Conservation (phyloP, 441 rosid species). For the Adansonia grandidieri region DNA sequence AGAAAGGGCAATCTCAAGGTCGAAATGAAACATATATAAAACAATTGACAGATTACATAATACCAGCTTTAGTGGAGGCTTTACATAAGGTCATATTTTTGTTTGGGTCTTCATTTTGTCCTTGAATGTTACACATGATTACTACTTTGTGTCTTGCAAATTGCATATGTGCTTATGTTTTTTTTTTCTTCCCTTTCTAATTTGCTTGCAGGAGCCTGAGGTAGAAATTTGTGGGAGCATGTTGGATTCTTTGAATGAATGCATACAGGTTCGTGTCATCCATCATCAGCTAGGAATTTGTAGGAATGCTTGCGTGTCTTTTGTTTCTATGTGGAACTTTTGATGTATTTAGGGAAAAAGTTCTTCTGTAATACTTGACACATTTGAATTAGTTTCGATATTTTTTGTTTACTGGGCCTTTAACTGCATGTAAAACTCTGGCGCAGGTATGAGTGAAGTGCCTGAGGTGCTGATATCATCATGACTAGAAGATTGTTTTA, state of each 20-base stretch:
- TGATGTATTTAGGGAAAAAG: constrained; percentile 6
- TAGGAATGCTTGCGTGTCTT: neutral
- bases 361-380: neutral
- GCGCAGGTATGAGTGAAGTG: neutral
- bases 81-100: constrained; percentile 53
- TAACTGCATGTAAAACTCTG: constrained; percentile 2
- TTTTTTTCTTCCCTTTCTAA: constrained; percentile 3
- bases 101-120: constrained; percentile 13
- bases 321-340: constrained; percentile 5
- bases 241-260: constrained; percentile 64
- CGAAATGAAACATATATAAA: constrained; percentile 56
- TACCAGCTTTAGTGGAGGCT: constrained; percentile 63
- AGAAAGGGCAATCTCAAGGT: constrained; percentile 64
- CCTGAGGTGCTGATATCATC: neutral
- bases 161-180: neutral
- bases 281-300: neutral
- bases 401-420: neutral
- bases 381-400: neutral
- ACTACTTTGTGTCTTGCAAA: neutral
- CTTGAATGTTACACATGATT: neutral
- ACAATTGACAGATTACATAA: constrained; percentile 60
- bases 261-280: constrained; percentile 53
- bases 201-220: constrained; percentile 60
- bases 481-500: neutral
- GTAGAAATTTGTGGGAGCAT: constrained; percentile 63